Conservation (phyloP, 305 asterid genomes). For the Fraxinus latifolia region DNA sequence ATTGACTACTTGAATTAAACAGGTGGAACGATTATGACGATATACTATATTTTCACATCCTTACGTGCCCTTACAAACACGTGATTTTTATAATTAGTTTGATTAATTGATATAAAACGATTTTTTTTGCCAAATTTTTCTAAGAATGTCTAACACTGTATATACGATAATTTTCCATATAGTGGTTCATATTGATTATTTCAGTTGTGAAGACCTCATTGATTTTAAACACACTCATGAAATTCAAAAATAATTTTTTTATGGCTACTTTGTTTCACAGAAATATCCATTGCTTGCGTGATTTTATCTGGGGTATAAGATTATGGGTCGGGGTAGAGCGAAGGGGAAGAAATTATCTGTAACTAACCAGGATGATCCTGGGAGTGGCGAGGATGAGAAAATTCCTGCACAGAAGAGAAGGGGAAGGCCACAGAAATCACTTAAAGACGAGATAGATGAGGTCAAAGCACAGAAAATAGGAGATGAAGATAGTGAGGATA, state of each 20-base stretch:
- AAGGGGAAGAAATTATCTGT: slow-evolving; percentile 41
- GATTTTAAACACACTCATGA: not conserved
- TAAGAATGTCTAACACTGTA: not conserved
- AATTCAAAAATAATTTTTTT: not conserved
- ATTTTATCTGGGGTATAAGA: slow-evolving; percentile 5
- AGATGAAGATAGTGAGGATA: slow-evolving; percentile 39
- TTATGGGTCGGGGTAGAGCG: slow-evolving; percentile 47
- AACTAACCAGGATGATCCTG: slow-evolving; percentile 38
- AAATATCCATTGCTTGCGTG: slow-evolving; percentile 7
- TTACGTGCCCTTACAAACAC: not conserved
- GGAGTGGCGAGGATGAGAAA: slow-evolving; percentile 42
- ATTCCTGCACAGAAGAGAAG: slow-evolving; percentile 47
- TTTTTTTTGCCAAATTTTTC: not conserved
- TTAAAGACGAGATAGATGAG: slow-evolving; percentile 38
- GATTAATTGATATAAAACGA: not conserved
- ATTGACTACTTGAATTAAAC: not conserved
- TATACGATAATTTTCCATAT: not conserved
- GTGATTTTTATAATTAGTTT: not conserved
- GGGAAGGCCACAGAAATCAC: slow-evolving; percentile 50
- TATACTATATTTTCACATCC: not conserved
- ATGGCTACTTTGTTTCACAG: slow-evolving; percentile 23
- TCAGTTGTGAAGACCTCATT: not conserved
- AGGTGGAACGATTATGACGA: not conserved
- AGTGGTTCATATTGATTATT: not conserved
- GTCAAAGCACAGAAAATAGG: slow-evolving; percentile 35